Percentiles rank a stretch among this genome's conserved stretches.
Conservation (phyloP, 148 eudicot genomes). For the Oxyria digyna region DNA sequence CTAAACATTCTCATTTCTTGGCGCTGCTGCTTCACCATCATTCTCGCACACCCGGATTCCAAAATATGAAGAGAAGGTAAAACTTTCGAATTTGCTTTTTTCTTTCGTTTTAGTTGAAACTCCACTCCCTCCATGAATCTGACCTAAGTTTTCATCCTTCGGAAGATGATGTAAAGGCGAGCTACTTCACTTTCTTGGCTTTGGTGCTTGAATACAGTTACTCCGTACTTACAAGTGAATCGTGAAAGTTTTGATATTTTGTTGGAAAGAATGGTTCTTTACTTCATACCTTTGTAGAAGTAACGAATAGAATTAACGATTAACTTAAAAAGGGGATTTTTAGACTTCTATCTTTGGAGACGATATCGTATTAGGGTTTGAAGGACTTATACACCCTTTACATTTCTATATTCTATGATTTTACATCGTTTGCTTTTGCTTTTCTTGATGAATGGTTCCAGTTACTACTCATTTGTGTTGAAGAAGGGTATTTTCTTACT, state of each 20-base stretch:
- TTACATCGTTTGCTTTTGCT: not conserved
- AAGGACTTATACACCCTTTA: not conserved
- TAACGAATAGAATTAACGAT: not conserved
- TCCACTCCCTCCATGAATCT: not conserved
- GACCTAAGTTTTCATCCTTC: not conserved
- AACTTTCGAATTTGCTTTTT: not conserved
- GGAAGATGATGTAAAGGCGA: not conserved
- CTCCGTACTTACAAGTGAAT: not conserved
- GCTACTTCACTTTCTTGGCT: not conserved
- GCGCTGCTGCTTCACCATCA: not conserved
- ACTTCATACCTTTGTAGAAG: not conserved
- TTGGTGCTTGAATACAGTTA: not conserved
- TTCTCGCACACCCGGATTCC: not conserved
- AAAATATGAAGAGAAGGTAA: constrained; percentile 2
- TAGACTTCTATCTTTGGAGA: not conserved
- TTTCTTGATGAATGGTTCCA: not conserved
- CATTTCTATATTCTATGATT: not conserved
- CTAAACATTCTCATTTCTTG: not conserved
- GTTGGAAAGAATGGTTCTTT: not conserved
- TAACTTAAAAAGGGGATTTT: not conserved
- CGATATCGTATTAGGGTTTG: not conserved
- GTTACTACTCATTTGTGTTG: not conserved
- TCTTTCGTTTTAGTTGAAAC: not conserved
- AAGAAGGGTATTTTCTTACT: not conserved
- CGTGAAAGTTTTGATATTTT: not conserved